These are phyloP conservation scores for Xerocomus brunneocitrinus DNA, from an alignment of 768 basidiomycete genomes.

Conservation along the genomic window DNA sequence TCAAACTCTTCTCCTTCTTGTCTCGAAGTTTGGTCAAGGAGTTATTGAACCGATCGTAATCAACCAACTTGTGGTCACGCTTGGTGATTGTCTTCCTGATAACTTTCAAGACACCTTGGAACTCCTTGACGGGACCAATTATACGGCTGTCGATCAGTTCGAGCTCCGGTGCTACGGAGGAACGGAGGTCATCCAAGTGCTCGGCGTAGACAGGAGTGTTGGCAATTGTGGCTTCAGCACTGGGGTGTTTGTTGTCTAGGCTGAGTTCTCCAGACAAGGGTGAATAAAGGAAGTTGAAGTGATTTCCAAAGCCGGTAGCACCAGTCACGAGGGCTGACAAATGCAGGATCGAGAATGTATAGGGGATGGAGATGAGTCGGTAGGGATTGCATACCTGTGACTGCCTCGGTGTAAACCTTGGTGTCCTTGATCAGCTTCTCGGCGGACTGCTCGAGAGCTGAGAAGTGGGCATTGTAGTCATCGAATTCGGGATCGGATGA, in stretches of 20 bases:
- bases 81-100: constrained; percentile 95
- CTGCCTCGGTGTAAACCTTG: constrained; percentile 79
- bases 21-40: constrained; percentile 92
- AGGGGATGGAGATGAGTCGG: not conserved
- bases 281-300: constrained; percentile 59
- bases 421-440: constrained; percentile 93
- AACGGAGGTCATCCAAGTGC: constrained; percentile 77
- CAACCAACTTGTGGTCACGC: constrained; percentile 94
- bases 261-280: constrained; percentile 76
- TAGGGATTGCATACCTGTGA: constrained; percentile 46
- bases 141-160: constrained; percentile 91
- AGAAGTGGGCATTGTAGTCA: constrained; percentile 77
- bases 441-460: constrained; percentile 67
- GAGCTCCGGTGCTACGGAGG: constrained; percentile 80
- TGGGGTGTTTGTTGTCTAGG: constrained; percentile 72
- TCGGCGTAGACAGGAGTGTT: constrained; percentile 70
- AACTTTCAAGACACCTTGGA: constrained; percentile 78
- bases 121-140: constrained; percentile 81
- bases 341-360: constrained; percentile 1
- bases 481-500: constrained; percentile 89
- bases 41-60: constrained; percentile 96
- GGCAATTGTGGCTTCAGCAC: constrained; percentile 68
- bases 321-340: constrained; percentile 59
- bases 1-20: constrained; percentile 96
- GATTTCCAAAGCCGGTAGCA: constrained; percentile 58